phyloP scores from a whole-genome alignment of 2,329 filamentous ascomycete species.

The Hysterium pulicare region DNA sequence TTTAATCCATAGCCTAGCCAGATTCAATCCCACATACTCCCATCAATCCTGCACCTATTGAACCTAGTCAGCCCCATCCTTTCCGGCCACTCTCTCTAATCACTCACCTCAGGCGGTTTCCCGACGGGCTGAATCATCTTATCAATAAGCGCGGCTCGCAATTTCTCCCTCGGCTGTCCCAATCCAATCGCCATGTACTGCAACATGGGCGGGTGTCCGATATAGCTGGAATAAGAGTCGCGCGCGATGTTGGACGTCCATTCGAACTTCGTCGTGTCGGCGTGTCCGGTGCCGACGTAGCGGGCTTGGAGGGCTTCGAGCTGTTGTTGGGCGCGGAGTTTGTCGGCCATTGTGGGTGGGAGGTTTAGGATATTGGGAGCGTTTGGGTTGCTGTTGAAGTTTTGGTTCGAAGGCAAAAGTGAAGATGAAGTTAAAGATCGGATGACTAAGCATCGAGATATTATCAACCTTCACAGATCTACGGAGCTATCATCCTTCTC shows the following conservation, averaged over 20 bases:
- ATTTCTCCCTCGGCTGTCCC: constrained; percentile 78
- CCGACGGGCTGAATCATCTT: constrained; percentile 65
- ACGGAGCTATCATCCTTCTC: too few species aligned
- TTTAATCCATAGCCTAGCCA: not conserved
- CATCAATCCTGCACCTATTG: constrained; percentile 1
- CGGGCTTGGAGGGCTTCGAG: constrained; percentile 95
- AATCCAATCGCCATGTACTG: constrained; percentile 87
- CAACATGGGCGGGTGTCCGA: constrained; percentile 84
- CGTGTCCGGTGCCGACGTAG: constrained; percentile 92
- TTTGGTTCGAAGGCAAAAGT: not conserved
- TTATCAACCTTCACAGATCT: too few species aligned
- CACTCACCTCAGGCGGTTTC: constrained; percentile 58
- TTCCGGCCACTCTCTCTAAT: too few species aligned
- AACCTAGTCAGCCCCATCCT: not conserved
- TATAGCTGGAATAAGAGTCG: constrained; percentile 84
- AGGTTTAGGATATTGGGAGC: not conserved
- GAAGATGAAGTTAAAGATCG: not conserved
- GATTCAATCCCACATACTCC: not conserved
- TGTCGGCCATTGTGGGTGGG: constrained; percentile 68
- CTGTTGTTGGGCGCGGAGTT: constrained; percentile 95
- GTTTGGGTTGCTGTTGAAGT: constrained; percentile 8
- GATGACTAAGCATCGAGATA: too few species aligned
- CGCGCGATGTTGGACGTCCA: constrained; percentile 95
- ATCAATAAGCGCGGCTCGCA: constrained; percentile 76
- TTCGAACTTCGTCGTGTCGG: constrained; percentile 96